These are phyloP conservation scores for Moesziomyces aphidis DNA, from an alignment of 1,284 basidiomycete species.

Conservation along the genomic window DNA sequence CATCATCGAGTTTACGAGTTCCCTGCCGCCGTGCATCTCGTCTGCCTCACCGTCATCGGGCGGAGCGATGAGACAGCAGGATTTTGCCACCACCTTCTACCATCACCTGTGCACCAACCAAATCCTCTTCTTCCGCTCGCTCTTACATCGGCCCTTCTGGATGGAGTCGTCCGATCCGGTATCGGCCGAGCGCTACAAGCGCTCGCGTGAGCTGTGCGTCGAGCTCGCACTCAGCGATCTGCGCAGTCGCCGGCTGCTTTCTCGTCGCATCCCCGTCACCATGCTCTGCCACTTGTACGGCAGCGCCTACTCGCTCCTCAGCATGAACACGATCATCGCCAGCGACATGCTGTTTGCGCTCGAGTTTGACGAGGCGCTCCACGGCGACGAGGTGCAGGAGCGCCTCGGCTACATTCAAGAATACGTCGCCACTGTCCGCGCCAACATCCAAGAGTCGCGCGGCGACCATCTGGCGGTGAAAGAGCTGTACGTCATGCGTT, in stretches of 20 bases:
- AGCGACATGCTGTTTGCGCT: conserved; percentile 40
- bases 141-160: conserved; percentile 44
- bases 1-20: conserved; percentile 25
- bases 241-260: conserved; percentile 33
- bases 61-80: conserved; percentile 32
- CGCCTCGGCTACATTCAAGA: conserved; percentile 44
- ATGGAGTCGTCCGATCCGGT: conserved; percentile 43
- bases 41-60: conserved; percentile 15
- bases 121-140: conserved; percentile 43
- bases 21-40: conserved; percentile 29
- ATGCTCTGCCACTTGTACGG: conserved; percentile 45
- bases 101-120: conserved; percentile 44
- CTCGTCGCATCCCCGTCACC: conserved; percentile 36
- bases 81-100: conserved; percentile 44
- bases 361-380: conserved; percentile 25
- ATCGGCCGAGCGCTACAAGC: conserved; percentile 18
- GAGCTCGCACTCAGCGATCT: conserved; percentile 35
- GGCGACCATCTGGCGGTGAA: conserved; percentile 44
- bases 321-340: conserved; percentile 49
- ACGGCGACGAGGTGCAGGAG: conserved; percentile 33
- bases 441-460: conserved; percentile 46
- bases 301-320: conserved; percentile 41
- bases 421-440: conserved; percentile 35
- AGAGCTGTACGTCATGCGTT: conserved; percentile 45
- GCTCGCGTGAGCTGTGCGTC: conserved; percentile 43